Evolutionary conservation across 2,329 filamentous ascomycete genomes (phyloP).

Genomic region (Talaromyces sp.): DNA sequence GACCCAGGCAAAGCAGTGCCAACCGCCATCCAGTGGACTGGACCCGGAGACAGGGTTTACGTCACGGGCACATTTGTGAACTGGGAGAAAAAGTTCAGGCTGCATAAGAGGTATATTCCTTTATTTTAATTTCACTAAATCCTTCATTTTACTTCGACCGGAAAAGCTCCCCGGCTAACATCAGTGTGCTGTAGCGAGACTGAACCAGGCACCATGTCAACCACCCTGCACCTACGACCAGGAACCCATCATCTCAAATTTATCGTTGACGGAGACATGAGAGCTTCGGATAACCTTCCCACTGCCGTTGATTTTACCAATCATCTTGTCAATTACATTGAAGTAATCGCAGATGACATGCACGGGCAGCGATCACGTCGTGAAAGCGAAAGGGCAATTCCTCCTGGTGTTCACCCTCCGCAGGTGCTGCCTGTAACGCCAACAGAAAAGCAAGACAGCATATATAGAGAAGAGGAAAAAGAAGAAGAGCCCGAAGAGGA

Average conservation of each 20-base stretch:
- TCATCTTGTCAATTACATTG: constrained; percentile 96
- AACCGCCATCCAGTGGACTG: constrained; percentile 78
- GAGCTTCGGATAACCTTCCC: constrained; percentile 76
- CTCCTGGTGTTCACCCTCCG: constrained; percentile 37
- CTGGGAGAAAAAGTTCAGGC: constrained; percentile 89
- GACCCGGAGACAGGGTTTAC: constrained; percentile 81
- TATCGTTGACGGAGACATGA: constrained; percentile 89
- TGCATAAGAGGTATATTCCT: constrained; percentile 70
- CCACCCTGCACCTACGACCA: constrained; percentile 75
- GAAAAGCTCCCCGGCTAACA: neutral
- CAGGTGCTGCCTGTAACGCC: constrained; percentile 36
- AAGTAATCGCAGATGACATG: constrained; percentile 74
- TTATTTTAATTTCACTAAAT: neutral
- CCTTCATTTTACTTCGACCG: neutral
- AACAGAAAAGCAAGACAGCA: constrained; percentile 26
- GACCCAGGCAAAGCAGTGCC: constrained; percentile 74
- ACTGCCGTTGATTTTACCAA: constrained; percentile 98
- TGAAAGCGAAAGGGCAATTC: constrained; percentile 30
- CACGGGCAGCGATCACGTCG: constrained; percentile 21
- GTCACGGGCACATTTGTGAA: constrained; percentile 96
- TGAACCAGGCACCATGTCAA: constrained; percentile 60
- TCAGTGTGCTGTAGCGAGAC: constrained; percentile 27
- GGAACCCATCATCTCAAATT: constrained; percentile 97
- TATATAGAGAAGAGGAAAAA: constrained; percentile 41
- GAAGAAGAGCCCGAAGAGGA: constrained; percentile 47